Conservation (phyloP, 495 filamentous ascomycete species). For the Neurospora intermedia region DNA sequence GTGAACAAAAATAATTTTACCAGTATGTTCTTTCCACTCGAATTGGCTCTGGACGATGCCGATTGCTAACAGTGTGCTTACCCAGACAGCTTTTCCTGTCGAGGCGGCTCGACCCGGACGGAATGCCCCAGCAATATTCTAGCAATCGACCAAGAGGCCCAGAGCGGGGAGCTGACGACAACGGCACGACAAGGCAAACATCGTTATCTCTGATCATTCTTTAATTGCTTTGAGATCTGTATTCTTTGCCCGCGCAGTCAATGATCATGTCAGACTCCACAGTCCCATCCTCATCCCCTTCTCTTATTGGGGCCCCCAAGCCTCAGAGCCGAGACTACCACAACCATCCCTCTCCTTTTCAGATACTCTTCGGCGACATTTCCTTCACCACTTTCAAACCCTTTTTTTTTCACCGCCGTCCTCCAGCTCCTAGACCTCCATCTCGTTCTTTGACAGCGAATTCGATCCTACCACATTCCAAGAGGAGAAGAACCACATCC, state of each 20-base stretch:
- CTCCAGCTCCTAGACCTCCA: conserved; percentile 18
- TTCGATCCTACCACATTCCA: background rate
- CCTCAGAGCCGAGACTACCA: no score
- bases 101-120: background rate
- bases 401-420: conserved; percentile 27
- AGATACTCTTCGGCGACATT: conserved; percentile 25
- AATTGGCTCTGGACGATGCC: background rate
- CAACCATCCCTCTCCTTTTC: conserved; percentile 2
- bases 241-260: no score
- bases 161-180: background rate
- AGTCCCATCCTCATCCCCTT: no score
- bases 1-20: no score
- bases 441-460: conserved; percentile 28
- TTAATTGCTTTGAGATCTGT: no score
- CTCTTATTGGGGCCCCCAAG: no score
- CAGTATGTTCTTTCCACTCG: background rate
- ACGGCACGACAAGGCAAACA: background rate
- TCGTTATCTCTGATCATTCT: no score
- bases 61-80: background rate
- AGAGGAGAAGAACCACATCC: conserved; percentile 4
- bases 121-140: no score
- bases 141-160: background rate
- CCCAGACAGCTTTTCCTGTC: background rate
- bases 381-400: conserved; percentile 18
- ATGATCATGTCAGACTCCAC: no score